Conservation (phyloP, 768 basidiomycete species). For the Dictyophora rubrovolvata region DNA sequence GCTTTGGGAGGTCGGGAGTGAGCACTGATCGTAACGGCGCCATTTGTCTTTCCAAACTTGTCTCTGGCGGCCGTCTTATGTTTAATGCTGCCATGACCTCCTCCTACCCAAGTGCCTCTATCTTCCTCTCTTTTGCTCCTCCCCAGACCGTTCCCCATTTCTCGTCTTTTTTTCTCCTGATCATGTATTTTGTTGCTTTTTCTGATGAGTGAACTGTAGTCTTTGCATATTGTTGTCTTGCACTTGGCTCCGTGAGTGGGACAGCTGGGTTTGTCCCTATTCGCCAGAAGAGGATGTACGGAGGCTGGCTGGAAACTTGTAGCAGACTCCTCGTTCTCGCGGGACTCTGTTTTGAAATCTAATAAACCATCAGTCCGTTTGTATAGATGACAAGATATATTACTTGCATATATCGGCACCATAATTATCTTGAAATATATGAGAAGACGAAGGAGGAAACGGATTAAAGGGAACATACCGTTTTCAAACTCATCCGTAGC, state of each 20-base stretch:
- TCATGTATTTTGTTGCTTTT: neutral
- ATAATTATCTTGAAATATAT: neutral
- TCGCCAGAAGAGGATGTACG: constrained; percentile 2
- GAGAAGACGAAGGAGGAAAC: neutral
- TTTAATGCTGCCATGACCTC: neutral
- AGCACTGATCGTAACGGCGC: too few relatives aligned
- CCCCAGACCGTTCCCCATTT: neutral
- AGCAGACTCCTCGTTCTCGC: neutral
- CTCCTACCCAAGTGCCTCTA: neutral
- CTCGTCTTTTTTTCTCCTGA: neutral
- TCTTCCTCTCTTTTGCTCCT: neutral
- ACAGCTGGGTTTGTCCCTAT: constrained; percentile 16
- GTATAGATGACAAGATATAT: neutral
- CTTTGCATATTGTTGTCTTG: constrained; percentile 27
- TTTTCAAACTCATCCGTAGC: neutral
- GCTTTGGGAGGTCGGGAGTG: too few relatives aligned
- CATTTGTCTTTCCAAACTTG: too few relatives aligned
- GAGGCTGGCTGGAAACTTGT: neutral
- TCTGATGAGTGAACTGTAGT: constrained; percentile 12
- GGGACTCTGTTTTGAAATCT: neutral
- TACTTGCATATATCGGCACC: neutral
- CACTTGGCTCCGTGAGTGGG: constrained; percentile 25
- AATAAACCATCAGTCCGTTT: too few relatives aligned
- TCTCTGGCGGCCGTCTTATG: neutral
- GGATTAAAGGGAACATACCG: neutral